phyloP scores from a whole-genome alignment of 768 basidiomycete genomes.

The Pleurotus eryngii region DNA sequence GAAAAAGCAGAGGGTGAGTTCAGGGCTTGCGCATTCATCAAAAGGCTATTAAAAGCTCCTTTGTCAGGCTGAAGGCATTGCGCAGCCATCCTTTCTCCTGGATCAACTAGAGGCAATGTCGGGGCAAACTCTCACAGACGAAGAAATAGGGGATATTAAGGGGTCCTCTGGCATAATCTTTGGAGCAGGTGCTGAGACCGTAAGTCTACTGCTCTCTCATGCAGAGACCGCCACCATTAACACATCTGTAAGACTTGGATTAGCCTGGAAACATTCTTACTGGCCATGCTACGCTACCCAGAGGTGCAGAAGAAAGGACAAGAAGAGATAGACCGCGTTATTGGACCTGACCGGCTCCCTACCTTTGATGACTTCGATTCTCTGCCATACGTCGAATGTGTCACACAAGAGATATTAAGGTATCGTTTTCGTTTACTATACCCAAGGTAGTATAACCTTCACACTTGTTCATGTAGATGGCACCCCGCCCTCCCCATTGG shows the following conservation, averaged over 20 bases:
- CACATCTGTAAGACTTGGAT: neutral
- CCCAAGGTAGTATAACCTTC: no score
- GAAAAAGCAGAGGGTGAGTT: neutral
- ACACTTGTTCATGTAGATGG: neutral
- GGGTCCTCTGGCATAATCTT: neutral
- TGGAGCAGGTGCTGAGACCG: conserved; percentile 4
- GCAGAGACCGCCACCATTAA: neutral
- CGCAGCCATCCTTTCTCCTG: no score
- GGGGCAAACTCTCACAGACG: neutral
- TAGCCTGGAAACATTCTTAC: conserved; percentile 16
- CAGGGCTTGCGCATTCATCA: no score
- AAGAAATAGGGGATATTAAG: neutral
- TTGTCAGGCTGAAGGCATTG: no score
- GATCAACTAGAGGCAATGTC: no score
- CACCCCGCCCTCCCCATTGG: conserved; percentile 8
- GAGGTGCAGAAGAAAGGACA: conserved; percentile 23
- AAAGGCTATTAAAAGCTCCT: no score
- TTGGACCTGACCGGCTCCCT: conserved; percentile 23
- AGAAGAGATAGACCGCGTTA: conserved; percentile 24
- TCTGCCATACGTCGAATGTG: conserved; percentile 20
- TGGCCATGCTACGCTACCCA: conserved; percentile 25
- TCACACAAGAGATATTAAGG: conserved; percentile 19
- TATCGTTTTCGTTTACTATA: no score
- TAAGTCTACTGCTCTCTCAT: neutral
- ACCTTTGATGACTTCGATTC: conserved; percentile 15